phyloP scores from a whole-genome alignment of 148 eudicot species.

The Suaeda aralocaspica region DNA sequence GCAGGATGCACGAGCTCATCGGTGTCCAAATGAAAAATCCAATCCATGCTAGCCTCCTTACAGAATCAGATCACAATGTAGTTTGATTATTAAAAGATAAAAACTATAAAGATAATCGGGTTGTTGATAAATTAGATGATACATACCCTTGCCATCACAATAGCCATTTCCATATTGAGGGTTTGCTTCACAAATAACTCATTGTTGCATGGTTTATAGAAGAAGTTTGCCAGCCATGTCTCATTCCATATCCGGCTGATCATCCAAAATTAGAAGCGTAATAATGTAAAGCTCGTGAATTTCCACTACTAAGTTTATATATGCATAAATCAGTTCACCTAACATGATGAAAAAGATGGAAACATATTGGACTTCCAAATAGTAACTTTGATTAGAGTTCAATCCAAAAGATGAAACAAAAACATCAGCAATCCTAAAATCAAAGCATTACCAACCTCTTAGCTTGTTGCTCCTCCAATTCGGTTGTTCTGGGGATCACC shows the following conservation, averaged over 20 bases:
- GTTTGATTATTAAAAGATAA: background rate
- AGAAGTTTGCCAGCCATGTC: constrained; percentile 58
- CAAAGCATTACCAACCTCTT: constrained; percentile 42
- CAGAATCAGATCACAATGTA: constrained; percentile 6
- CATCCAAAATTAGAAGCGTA: constrained; percentile 9
- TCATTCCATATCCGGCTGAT: constrained; percentile 78
- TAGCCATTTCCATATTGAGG: constrained; percentile 85
- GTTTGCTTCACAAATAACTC: constrained; percentile 81
- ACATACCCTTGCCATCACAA: constrained; percentile 73
- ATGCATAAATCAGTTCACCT: background rate
- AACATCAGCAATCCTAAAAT: background rate
- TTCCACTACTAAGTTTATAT: background rate
- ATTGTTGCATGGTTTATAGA: constrained; percentile 82
- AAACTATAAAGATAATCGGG: background rate
- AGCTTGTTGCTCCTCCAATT: constrained; percentile 69
- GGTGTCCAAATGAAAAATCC: constrained; percentile 89
- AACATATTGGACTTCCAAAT: background rate
- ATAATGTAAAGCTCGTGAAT: background rate
- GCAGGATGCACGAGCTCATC: constrained; percentile 85
- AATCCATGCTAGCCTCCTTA: constrained; percentile 70
- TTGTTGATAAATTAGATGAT: background rate
- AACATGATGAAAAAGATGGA: background rate
- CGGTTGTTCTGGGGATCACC: constrained; percentile 57
- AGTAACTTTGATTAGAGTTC: too few relatives aligned
- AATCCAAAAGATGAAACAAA: too few relatives aligned